Evolutionary conservation across 2,329 filamentous ascomycete species (phyloP).

Genomic region (Aspergillus uvarum): DNA sequence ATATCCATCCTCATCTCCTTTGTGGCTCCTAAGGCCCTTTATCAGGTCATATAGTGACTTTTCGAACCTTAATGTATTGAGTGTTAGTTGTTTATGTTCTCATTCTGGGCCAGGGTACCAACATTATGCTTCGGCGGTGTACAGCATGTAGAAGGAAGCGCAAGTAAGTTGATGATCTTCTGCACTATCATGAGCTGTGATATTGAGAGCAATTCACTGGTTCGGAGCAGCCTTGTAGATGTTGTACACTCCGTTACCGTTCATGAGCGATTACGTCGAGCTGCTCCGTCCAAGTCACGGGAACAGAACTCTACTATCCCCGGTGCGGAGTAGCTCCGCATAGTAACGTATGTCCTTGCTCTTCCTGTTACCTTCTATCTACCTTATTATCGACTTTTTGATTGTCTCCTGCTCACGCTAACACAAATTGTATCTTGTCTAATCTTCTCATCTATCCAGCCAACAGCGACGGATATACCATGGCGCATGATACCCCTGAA

Average conservation of each 20-base stretch:
- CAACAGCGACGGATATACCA: neutral
- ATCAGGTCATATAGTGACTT: slow-evolving; percentile 99
- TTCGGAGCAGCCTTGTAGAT: neutral
- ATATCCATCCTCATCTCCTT: slow-evolving; percentile 91
- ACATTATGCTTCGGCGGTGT: slow-evolving; percentile 14
- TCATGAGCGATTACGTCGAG: slow-evolving; percentile 3
- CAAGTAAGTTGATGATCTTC: neutral
- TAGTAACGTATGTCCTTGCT: no score
- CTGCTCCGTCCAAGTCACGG: slow-evolving; percentile 6
- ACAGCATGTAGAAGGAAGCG: neutral
- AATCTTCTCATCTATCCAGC: neutral
- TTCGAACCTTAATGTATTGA: slow-evolving; percentile 73
- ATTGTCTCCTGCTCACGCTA: neutral
- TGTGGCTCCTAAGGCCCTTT: slow-evolving; percentile 89
- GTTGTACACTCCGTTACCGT: neutral
- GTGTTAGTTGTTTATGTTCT: neutral
- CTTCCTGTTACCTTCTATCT: no score
- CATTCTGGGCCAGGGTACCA: neutral
- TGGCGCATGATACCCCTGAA: slow-evolving; percentile 18
- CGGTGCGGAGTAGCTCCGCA: no score
- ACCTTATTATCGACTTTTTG: neutral
- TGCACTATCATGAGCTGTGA: neutral
- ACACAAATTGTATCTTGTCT: no score
- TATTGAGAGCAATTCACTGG: neutral
- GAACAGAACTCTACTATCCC: neutral